A percentile compares a stretch with the other conserved stretches of the same genome.
Evolutionary conservation across 1,284 basidiomycete species (phyloP).

Genomic region (Cryptococcus deneoformans): DNA sequence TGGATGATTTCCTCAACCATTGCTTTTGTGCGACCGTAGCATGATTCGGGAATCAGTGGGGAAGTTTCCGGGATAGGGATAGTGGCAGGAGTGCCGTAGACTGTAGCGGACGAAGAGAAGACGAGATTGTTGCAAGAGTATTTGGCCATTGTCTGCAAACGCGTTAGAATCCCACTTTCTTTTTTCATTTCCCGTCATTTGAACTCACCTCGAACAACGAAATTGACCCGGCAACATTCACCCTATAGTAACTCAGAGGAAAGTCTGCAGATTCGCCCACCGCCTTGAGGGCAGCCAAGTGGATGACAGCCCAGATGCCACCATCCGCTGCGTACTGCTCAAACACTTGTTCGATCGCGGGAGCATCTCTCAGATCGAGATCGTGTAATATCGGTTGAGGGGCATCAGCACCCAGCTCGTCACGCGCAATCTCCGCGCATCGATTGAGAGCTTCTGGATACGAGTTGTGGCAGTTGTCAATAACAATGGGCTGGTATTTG

Average conservation of each 20-base stretch:
- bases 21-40: conserved; percentile 93
- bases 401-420: conserved; percentile 53
- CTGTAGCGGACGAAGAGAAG: conserved; percentile 98
- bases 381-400: conserved; percentile 49
- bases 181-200: not conserved
- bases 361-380: conserved; percentile 70
- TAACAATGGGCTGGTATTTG: conserved; percentile 84
- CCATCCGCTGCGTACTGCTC: conserved; percentile 69
- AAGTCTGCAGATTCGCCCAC: conserved; percentile 97
- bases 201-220: conserved; percentile 61
- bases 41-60: conserved; percentile 82
- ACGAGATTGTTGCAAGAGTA: conserved; percentile 82
- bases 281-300: conserved; percentile 96
- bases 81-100: conserved; percentile 88
- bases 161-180: not conserved
- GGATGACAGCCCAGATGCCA: conserved; percentile 96
- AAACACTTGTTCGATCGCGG: conserved; percentile 72
- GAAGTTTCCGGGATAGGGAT: conserved; percentile 96
- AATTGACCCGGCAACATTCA: conserved; percentile 84
- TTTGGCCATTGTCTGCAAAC: conserved; percentile 72
- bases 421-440: conserved; percentile 73
- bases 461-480: conserved; percentile 93
- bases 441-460: conserved; percentile 68
- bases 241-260: conserved; percentile 87
- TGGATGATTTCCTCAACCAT: conserved; percentile 90